Conservation (phyloP, 768 basidiomycete species). For the Suillus lakei region DNA sequence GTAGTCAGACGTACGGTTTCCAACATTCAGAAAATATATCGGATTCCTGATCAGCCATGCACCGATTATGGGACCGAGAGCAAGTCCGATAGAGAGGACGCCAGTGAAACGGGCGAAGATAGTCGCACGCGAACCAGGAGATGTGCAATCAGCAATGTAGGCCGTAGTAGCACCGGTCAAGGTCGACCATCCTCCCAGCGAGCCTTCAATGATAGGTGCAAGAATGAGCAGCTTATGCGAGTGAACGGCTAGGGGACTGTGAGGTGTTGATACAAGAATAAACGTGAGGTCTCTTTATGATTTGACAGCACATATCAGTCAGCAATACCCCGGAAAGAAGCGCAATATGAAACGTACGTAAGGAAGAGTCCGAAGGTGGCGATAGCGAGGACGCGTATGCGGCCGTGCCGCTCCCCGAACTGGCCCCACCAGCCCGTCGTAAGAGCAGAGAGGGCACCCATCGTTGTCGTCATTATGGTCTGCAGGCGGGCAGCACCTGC, state of each 20-base stretch:
- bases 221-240: conserved; percentile 77
- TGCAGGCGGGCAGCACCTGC: conserved; percentile 76
- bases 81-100: conserved; percentile 76
- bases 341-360: conserved; percentile 58
- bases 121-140: conserved; percentile 77
- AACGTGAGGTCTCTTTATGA: conserved; percentile 73
- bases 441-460: conserved; percentile 79
- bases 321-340: conserved; percentile 23
- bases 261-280: conserved; percentile 74
- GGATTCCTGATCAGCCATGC: conserved; percentile 54
- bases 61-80: conserved; percentile 77
- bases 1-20: conserved; percentile 19
- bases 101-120: conserved; percentile 75
- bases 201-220: conserved; percentile 80
- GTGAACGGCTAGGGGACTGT: conserved; percentile 61
- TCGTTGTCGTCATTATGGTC: conserved; percentile 73
- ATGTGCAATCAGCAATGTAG: conserved; percentile 79
- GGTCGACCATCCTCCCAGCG: conserved; percentile 79
- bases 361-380: conserved; percentile 71
- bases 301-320: conserved; percentile 8
- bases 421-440: conserved; percentile 90
- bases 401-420: conserved; percentile 74
- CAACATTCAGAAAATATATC: conserved; percentile 34
- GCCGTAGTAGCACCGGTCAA: conserved; percentile 66
- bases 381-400: conserved; percentile 73